Conservation (phyloP, 805 yeast genomes). For the Maudiozyma serrabonitensis region DNA sequence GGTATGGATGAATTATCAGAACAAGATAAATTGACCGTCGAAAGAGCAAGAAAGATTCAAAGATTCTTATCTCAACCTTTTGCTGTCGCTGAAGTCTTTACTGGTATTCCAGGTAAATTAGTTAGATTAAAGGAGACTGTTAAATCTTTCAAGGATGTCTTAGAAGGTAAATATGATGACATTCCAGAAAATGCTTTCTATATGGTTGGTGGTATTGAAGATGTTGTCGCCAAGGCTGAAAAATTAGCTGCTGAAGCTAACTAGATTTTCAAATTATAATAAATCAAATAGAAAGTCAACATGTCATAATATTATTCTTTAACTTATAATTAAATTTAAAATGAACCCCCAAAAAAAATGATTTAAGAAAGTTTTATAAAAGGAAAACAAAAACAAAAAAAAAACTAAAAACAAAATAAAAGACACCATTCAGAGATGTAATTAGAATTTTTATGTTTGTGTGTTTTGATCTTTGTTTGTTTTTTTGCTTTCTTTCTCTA, state of each 20-base stretch:
- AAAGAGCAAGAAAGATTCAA: conserved; percentile 99
- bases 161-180: conserved; percentile 97
- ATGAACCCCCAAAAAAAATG: not conserved
- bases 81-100: conserved; percentile 99
- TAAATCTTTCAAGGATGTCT: conserved; percentile 89
- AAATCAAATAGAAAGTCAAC: not conserved
- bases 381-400: too few species aligned
- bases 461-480: too few species aligned
- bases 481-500: too few species aligned
- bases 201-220: conserved; percentile 99
- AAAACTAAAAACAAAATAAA: too few species aligned
- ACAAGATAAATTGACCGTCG: conserved; percentile 96
- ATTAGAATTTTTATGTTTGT: too few species aligned
- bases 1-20: conserved; percentile 99
- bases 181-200: conserved; percentile 99
- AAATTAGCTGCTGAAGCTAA: conserved; percentile 91
- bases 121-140: conserved; percentile 95
- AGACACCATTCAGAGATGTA: too few species aligned
- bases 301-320: not conserved
- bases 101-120: conserved; percentile 97
- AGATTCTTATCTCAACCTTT: conserved; percentile 99
- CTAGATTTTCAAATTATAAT: conserved; percentile 27
- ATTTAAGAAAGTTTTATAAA: too few species aligned
- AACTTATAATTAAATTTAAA: not conserved
- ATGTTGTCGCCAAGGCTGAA: conserved; percentile 97